Conservation (phyloP, 1,284 basidiomycete species). For the Farysia itapuensis region DNA sequence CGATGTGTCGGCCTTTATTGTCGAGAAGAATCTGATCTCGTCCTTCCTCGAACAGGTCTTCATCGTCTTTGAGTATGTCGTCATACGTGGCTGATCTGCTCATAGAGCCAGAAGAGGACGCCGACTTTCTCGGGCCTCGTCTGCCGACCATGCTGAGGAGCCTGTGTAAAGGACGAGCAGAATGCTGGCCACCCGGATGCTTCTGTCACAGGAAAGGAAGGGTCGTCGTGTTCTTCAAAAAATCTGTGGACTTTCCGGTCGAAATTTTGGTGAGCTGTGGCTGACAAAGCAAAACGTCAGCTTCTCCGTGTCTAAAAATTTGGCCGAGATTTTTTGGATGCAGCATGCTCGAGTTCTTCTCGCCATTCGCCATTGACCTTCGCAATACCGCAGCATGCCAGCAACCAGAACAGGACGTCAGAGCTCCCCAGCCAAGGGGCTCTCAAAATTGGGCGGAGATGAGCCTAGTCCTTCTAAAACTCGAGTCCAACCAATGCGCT, state of each 20-base stretch:
- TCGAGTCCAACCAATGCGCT: constrained; percentile 30
- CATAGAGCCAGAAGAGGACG: constrained; percentile 7
- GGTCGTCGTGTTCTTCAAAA: no score
- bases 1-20: constrained; percentile 18
- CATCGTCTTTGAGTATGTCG: constrained; percentile 47
- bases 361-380: no score
- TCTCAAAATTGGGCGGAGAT: not conserved
- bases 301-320: no score
- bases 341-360: no score
- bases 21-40: constrained; percentile 77
- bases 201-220: no score
- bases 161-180: no score
- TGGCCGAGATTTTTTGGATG: no score
- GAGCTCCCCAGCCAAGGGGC: constrained; percentile 31
- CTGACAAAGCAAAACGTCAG: no score
- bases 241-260: no score
- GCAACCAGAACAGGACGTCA: constrained; percentile 23
- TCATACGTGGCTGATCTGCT: constrained; percentile 33
- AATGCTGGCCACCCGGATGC: no score
- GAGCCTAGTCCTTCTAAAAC: constrained; percentile 17
- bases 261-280: no score
- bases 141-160: constrained; percentile 21
- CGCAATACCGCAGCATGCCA: no score
- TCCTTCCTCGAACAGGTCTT: constrained; percentile 53
- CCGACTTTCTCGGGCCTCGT: constrained; percentile 2